Evolutionary conservation across 2,329 filamentous ascomycete species (phyloP).

Genomic region (Colletotrichum abscissum): DNA sequence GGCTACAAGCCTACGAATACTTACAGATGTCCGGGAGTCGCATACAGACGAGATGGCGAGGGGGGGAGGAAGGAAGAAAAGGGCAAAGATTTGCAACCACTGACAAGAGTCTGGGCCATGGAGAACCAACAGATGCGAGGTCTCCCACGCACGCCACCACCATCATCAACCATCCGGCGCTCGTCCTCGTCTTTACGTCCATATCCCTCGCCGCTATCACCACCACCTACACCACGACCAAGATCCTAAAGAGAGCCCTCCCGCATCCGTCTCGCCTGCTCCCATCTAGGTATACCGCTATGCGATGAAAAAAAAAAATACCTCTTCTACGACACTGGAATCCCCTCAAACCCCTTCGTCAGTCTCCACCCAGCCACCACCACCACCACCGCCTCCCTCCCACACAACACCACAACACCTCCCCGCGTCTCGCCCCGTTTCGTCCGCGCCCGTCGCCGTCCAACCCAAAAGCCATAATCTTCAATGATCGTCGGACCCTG

Average conservation of each 20-base stretch:
- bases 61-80: not conserved
- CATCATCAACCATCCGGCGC: not conserved
- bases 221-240: constrained; percentile 16
- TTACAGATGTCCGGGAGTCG: not conserved
- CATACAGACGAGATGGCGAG: constrained; percentile 1
- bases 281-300: not conserved
- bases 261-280: not conserved
- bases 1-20: not conserved
- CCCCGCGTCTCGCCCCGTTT: constrained; percentile 18
- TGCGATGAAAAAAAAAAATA: too few relatives aligned
- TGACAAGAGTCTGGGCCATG: not conserved
- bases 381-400: not conserved
- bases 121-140: constrained; percentile 1
- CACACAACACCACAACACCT: not conserved
- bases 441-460: not conserved
- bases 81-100: not conserved
- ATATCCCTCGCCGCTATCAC: not conserved
- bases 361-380: not conserved
- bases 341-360: not conserved
- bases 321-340: not conserved
- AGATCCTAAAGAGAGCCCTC: not conserved
- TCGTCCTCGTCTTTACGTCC: not conserved
- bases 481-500: constrained; percentile 35
- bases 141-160: constrained; percentile 23
- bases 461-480: constrained; percentile 27